Conservation (phyloP, 1,284 basidiomycete genomes). For the Cystobasidiaceae sp. region DNA sequence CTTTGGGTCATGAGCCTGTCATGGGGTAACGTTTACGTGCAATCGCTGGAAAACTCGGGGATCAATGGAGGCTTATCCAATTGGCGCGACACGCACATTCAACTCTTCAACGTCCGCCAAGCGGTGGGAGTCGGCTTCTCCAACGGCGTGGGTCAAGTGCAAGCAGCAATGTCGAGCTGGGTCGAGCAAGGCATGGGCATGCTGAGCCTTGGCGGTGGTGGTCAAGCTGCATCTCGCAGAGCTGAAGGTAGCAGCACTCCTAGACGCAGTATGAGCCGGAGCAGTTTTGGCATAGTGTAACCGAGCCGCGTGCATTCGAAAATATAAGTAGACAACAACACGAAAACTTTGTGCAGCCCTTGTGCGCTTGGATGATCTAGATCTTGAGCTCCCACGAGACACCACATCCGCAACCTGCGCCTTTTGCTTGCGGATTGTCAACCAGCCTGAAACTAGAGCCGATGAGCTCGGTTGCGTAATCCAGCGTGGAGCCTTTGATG, state of each 20-base stretch:
- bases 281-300: constrained; percentile 13
- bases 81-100: constrained; percentile 79
- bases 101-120: constrained; percentile 82
- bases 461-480: constrained; percentile 85
- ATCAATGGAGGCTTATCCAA: constrained; percentile 69
- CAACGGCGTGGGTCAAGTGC: constrained; percentile 1
- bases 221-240: neutral
- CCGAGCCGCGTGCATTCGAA: neutral
- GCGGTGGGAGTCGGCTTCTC: neutral
- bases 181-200: constrained; percentile 25
- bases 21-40: constrained; percentile 86
- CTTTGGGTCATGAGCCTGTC: constrained; percentile 84
- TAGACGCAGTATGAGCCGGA: constrained; percentile 10
- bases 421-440: constrained; percentile 78
- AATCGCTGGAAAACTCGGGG: constrained; percentile 51
- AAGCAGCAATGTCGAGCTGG: constrained; percentile 13
- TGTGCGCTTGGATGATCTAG: neutral
- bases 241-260: neutral
- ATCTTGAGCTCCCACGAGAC: constrained; percentile 48
- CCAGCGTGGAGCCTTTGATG: constrained; percentile 74
- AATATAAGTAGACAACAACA: too few relatives aligned
- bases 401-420: constrained; percentile 80
- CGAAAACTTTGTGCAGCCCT: neutral
- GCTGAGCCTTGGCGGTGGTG: constrained; percentile 3
- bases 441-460: constrained; percentile 73